Base-by-base conservation (phyloP, 2,329 filamentous ascomycete species). In the Mycosphaerelloides madeirae region DNA sequence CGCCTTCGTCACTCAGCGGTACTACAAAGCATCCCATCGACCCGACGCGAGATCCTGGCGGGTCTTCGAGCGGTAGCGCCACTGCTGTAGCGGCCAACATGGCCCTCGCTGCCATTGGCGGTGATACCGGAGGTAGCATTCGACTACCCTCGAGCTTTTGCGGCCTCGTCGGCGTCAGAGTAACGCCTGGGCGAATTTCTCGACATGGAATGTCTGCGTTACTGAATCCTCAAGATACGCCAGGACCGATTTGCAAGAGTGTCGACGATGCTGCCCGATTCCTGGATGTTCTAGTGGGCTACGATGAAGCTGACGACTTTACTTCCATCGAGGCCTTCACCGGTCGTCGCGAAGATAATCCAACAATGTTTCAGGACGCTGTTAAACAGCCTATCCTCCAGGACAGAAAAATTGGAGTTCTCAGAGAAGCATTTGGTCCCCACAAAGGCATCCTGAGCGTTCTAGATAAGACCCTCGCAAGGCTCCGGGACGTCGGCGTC, bases 41-140 rank as follows among this genome's bases (percentile, higher is more conserved):
- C 25, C 40, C 37, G 6, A 38, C 41, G n/a, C 48, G 56, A 35
- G 59, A 60, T 13, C 56, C 58, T 7, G 60, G 59, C n/a, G 59
- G 59, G 14, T 57, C 54, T 8, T 61, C 58, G 1, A 52, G 48
- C 15, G 59, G 59, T 11, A 58, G 53, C 13, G 59, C 52, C 25
- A 58, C 58, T n/a, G 60, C 55, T 13, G 51, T 62, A 1, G 60
- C 54, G 7, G 49, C 58, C 9, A 48, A 46, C 3, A 53, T 60
- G 37, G 57, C 54, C 16, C 33, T 61, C 6, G 50, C 56, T 14
- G 58, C 54, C 13, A 55, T 62, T 2, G 53, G 58, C 11, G 55
- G 53, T 25, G 58, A 62, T 40, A 62, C 59, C 12, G 59, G 57
- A 15, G 56, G 57, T 3, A 54, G 49, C 16, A 56, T 61, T 6